A percentile compares a stretch with the other conserved stretches of the same genome.
phyloP scores from a whole-genome alignment of 768 basidiomycete species.

The Russula abietina region DNA sequence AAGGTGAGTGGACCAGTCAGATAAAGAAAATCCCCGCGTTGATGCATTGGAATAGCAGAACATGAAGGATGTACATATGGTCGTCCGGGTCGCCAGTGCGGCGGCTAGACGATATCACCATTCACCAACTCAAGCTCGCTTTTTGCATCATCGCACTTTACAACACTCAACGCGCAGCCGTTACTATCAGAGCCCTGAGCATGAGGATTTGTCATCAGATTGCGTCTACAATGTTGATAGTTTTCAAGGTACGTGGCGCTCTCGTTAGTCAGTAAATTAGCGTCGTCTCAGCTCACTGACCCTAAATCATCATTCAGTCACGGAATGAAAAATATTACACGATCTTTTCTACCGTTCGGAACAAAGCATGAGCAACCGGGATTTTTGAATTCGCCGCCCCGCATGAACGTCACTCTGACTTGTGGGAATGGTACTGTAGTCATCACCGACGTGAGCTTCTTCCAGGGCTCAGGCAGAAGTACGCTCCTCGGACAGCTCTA shows the following conservation, averaged over 20 bases:
- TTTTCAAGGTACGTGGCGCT: background rate
- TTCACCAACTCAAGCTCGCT: background rate
- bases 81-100: conserved; percentile 10
- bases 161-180: conserved; percentile 45
- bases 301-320: conserved; percentile 19
- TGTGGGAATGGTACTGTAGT: conserved; percentile 47
- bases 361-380: conserved; percentile 40
- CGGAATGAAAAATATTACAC: conserved; percentile 50
- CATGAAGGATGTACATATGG: conserved; percentile 9
- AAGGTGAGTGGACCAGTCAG: background rate
- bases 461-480: conserved; percentile 30
- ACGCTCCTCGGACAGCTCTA: conserved; percentile 42
- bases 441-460: conserved; percentile 40
- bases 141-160: conserved; percentile 51
- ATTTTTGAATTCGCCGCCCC: conserved; percentile 40
- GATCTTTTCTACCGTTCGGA: conserved; percentile 46
- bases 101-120: conserved; percentile 13
- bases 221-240: too few species aligned
- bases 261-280: too few species aligned
- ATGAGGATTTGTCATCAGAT: too few species aligned
- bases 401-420: conserved; percentile 41
- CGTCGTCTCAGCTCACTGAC: background rate
- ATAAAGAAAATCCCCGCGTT: background rate
- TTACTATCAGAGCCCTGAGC: conserved; percentile 34
- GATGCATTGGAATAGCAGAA: conserved; percentile 3